These are phyloP conservation scores for Arabidopsis suecica DNA, from an alignment of 345 rosid species.

Conservation along the genomic window DNA sequence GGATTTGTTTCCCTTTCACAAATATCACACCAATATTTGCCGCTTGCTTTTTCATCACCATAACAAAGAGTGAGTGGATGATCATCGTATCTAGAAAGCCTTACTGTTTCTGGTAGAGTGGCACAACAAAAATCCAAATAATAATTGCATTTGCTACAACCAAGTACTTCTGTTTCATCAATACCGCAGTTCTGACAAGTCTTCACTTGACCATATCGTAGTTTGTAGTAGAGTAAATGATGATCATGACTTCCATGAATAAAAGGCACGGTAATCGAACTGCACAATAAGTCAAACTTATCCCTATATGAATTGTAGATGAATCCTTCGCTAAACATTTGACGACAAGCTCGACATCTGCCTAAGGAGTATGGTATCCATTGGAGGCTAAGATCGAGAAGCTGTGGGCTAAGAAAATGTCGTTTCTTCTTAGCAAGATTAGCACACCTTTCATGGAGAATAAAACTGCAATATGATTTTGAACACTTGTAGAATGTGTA, in stretches of 20 bases:
- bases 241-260: neutral
- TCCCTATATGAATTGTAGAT: too few species aligned
- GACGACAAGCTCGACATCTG: neutral
- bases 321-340: neutral
- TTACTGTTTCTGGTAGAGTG: neutral
- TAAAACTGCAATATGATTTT: neutral
- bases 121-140: neutral
- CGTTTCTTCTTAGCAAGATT: slow-evolving; percentile 17
- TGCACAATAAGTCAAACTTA: neutral
- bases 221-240: neutral
- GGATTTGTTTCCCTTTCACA: neutral
- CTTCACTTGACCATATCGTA: too few species aligned
- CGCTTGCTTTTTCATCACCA: neutral
- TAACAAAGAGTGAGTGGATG: too few species aligned
- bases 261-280: neutral
- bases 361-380: too few species aligned
- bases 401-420: neutral
- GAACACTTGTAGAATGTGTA: neutral
- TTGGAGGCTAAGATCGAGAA: neutral
- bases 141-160: neutral
- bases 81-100: neutral
- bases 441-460: slow-evolving; percentile 14
- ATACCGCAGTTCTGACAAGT: too few species aligned
- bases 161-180: neutral
- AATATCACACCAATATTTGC: neutral